Percentiles rank a stretch among this genome's conserved stretches.
phyloP scores from a whole-genome alignment of 352 stramenopile genomes.

The Lagenidium giganteum region DNA sequence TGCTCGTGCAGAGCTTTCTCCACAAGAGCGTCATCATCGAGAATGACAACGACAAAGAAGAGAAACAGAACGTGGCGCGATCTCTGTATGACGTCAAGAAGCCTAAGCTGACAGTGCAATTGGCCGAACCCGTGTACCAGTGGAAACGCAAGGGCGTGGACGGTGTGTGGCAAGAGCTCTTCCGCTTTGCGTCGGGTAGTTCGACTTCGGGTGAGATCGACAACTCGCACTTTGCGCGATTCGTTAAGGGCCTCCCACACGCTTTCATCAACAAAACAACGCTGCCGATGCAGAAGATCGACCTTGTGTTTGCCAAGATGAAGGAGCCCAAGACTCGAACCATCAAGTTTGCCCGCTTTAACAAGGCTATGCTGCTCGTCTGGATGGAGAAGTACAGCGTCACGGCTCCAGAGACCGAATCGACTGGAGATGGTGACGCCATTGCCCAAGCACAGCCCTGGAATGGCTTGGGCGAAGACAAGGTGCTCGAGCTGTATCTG shows the following conservation, averaged over 20 bases:
- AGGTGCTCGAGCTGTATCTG: conserved; percentile 29
- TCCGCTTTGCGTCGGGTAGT: conserved; percentile 25
- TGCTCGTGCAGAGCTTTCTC: conserved; percentile 46
- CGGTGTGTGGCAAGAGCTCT: conserved; percentile 51
- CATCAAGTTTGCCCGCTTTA: conserved; percentile 44
- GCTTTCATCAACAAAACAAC: conserved; percentile 42
- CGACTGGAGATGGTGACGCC: too few species aligned
- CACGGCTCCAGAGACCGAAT: too few species aligned
- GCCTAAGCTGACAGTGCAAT: conserved; percentile 11
- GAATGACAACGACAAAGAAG: neutral
- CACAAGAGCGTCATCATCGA: conserved; percentile 17
- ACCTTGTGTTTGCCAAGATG: conserved; percentile 52
- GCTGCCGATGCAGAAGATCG: conserved; percentile 37
- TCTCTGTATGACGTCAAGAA: conserved; percentile 23
- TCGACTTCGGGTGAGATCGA: conserved; percentile 34
- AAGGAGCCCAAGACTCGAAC: conserved; percentile 47
- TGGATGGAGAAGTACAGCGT: conserved; percentile 49
- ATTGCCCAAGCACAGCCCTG: neutral
- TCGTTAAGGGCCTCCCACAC: conserved; percentile 41
- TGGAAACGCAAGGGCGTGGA: conserved; percentile 43
- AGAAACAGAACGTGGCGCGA: conserved; percentile 12
- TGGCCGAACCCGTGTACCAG: too few species aligned
- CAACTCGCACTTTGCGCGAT: conserved; percentile 40
- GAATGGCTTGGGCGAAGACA: too few species aligned
- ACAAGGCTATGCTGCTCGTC: conserved; percentile 32